Evolutionary conservation across 2,329 filamentous ascomycete species (phyloP).

Genomic region (Thermothelomyces thermophilus): DNA sequence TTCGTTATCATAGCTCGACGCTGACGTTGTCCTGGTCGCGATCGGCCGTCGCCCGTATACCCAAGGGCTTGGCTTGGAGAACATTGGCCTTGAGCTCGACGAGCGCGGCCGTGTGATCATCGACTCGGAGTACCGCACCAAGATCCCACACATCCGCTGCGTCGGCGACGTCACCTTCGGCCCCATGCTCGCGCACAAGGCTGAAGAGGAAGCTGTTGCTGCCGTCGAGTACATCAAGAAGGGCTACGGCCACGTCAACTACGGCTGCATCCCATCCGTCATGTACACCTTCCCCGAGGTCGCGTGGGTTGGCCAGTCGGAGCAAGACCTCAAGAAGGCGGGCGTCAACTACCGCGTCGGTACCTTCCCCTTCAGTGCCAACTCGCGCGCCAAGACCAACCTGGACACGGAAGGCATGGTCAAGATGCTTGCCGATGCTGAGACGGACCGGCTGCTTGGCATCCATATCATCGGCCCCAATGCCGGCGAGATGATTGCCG

Average conservation of each 20-base stretch:
- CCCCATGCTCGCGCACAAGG: conserved; percentile 98
- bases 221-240: conserved; percentile 97
- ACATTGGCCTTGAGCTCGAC: conserved; percentile 84
- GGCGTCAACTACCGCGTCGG: conserved; percentile 90
- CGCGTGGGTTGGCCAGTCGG: conserved; percentile 96
- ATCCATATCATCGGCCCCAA: conserved; percentile 95
- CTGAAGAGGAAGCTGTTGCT: conserved; percentile 94
- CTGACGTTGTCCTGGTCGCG: conserved; percentile 91
- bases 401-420: conserved; percentile 91
- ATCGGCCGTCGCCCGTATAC: conserved; percentile 97
- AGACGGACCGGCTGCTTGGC: conserved; percentile 92
- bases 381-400: conserved; percentile 98
- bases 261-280: conserved; percentile 92
- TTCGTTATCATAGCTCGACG: conserved; percentile 59
- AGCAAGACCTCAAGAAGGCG: conserved; percentile 86
- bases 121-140: conserved; percentile 98
- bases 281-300: conserved; percentile 99
- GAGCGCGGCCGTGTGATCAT: conserved; percentile 93
- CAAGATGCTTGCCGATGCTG: conserved; percentile 92
- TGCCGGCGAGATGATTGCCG: conserved; percentile 98
- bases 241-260: conserved; percentile 98
- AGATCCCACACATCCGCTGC: conserved; percentile 92
- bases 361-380: conserved; percentile 94
- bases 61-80: conserved; percentile 82
- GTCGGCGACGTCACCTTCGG: conserved; percentile 96